Percentiles rank a stretch among this genome's conserved stretches.
phyloP scores from a whole-genome alignment of 2,329 filamentous ascomycete species.

The Daldinia sp. region DNA sequence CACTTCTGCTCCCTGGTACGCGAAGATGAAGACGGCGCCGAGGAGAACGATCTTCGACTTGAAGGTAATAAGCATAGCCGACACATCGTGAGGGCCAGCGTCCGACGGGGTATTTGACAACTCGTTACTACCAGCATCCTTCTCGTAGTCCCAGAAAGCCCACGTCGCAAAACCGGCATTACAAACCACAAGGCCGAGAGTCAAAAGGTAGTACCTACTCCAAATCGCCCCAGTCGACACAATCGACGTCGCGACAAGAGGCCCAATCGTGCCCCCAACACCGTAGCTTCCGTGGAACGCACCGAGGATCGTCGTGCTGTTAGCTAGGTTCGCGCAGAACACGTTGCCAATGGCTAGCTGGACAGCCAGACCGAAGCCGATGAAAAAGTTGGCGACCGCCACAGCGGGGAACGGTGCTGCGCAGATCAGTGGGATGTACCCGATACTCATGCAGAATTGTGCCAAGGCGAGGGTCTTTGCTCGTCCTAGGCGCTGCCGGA shows the following conservation, averaged over 20 bases:
- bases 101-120: slow-evolving; percentile 24
- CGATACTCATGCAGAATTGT: slow-evolving; percentile 63
- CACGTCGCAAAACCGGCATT: slow-evolving; percentile 68
- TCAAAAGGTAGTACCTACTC: slow-evolving; percentile 77
- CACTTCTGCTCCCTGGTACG: slow-evolving; percentile 86
- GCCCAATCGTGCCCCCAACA: slow-evolving; percentile 70
- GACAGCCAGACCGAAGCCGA: slow-evolving; percentile 66
- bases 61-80: slow-evolving; percentile 58
- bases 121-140: slow-evolving; percentile 57
- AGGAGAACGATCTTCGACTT: slow-evolving; percentile 70
- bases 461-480: slow-evolving; percentile 69
- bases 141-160: slow-evolving; percentile 75
- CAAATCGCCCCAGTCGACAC: slow-evolving; percentile 69
- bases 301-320: slow-evolving; percentile 65
- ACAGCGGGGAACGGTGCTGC: slow-evolving; percentile 76
- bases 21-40: slow-evolving; percentile 83
- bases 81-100: slow-evolving; percentile 40
- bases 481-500: slow-evolving; percentile 70
- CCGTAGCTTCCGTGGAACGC: slow-evolving; percentile 73
- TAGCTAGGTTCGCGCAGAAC: slow-evolving; percentile 63
- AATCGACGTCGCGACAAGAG: slow-evolving; percentile 78
- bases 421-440: slow-evolving; percentile 71
- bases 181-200: slow-evolving; percentile 63
- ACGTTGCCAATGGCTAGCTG: slow-evolving; percentile 67
- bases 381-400: slow-evolving; percentile 72